These are phyloP conservation scores for Apiospora koreana DNA, from an alignment of 2,329 filamentous ascomycete genomes.

Conservation along the genomic window DNA sequence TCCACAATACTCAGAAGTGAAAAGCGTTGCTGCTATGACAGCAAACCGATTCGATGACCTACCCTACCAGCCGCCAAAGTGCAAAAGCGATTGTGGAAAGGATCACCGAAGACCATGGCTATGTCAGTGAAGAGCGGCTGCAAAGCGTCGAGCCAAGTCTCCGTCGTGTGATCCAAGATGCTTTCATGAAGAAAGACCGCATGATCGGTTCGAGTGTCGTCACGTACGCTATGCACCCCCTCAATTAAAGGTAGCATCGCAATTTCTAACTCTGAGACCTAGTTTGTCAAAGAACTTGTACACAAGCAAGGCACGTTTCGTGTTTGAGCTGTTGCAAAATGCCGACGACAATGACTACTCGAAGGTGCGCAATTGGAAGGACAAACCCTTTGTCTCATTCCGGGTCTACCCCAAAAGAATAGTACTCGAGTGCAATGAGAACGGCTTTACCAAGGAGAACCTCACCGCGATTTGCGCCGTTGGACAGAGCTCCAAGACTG, in stretches of 20 bases:
- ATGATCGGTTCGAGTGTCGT: conserved; percentile 24
- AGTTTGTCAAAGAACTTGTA: conserved; percentile 47
- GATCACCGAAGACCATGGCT: conserved; percentile 24
- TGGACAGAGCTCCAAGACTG: conserved; percentile 46
- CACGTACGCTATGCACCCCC: conserved; percentile 19
- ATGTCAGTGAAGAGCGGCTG: conserved; percentile 19
- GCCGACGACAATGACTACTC: conserved; percentile 51
- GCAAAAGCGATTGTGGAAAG: conserved; percentile 17
- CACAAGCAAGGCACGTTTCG: conserved; percentile 44
- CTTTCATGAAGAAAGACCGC: conserved; percentile 18
- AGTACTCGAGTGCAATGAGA: conserved; percentile 51
- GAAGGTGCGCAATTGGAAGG: conserved; percentile 19
- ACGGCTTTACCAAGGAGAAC: conserved; percentile 44
- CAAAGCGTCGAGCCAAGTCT: conserved; percentile 13
- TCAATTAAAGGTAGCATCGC: neutral
- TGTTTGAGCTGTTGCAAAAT: conserved; percentile 57
- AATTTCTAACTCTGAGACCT: neutral
- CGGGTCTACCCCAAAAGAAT: conserved; percentile 38
- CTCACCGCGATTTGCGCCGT: conserved; percentile 47
- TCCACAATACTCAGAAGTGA: too few species aligned
- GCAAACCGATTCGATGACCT: too few species aligned
- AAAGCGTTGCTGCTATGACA: too few species aligned
- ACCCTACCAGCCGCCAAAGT: too few species aligned
- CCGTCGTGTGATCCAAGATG: conserved; percentile 19
- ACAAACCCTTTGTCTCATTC: conserved; percentile 36